Evolutionary conservation across 176 grass and related monocot genomes (phyloP), one percentile per base, ranked within the genome.

Genomic region (Saccharum officinarum): DNA sequence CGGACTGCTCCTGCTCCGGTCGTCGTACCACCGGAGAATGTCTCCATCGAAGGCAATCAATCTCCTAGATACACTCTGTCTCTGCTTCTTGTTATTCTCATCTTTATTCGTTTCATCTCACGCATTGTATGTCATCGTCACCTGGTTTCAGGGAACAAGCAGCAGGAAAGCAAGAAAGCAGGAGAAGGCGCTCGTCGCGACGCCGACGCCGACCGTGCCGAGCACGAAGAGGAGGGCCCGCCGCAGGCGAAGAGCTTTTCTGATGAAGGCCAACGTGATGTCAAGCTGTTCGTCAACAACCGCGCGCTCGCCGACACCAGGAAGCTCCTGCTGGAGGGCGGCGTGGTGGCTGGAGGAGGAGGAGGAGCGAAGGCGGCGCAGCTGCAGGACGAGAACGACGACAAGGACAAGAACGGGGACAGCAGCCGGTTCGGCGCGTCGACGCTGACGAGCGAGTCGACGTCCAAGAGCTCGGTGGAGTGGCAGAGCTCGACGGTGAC

Each of bases 391-490:
- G 3, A 49, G 63, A 10, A 23, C 55, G 22, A 10, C 22, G 22
- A 20, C 50, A 54, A 54, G 44, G 77, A 67, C 5, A 88, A 64
- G 38, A 84, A 86, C 37, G 77, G 82, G 34, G 81, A 61, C 37
- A 85, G 81, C 72, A 80, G 80, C 85, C 55, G 82, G 76, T 79
- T 92, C 26, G 92, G 87, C 10, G 80, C 83, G 30, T 92, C 86
- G 55, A 84, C 83, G 33, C 85, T 93, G 73, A 89, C 93, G n/a
- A 91, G 97, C 33, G 93, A 96, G 71, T 96, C 97, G 36, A 96
- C 97, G 71, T 99, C 97, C 25, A 99, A 99, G 91, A 99, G 90
- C 90, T 99, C 97, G 6, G 87, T 94, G 85, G 97, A 99, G 64
- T 99, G 97, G 97, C 85, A 64, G 88, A 88, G 93, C 92, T 96